Base-by-base conservation (phyloP, 2,329 filamentous ascomycete genomes). In the Coniochaeta sp. region DNA sequence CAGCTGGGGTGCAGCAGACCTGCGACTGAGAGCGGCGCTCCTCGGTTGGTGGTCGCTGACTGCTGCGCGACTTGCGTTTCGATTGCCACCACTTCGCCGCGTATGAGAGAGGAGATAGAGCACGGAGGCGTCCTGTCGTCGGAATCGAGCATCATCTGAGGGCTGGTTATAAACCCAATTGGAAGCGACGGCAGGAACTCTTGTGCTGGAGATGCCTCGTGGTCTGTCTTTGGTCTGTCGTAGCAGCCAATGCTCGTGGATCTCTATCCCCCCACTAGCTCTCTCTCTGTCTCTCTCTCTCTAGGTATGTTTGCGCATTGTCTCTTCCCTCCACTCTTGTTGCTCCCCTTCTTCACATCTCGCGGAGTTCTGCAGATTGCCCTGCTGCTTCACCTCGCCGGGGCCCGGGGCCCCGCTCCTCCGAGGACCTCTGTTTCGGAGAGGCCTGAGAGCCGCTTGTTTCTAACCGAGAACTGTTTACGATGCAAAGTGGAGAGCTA, bases 1-100 rank as follows among this genome's bases (percentile, higher is more conserved):
- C 57, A 59, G 42, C 57, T 59, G 57, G 57, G 57, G 57, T 59
- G 32, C 57, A 54, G 57, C 28, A 19, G 30, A 4, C 26, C 17
- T 36, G n/a, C 28, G 16, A 5, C 28, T 4, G 40, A 44, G 40
- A 44, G 34, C 34, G 9, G 36, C 36, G 7, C 36, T 16, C n/a
- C n/a, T n/a, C n/a, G n/a, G n/a, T n/a, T n/a, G n/a, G n/a, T n/a
- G n/a, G n/a, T n/a, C n/a, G n/a, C n/a, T n/a, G n/a, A n/a, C n/a
- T n/a, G n/a, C n/a, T n/a, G n/a, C n/a, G n/a, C n/a, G 42, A 12
- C 19, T 24, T 24, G 19, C 24, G 42, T 24, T 47, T 24, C 42
- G 12, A 58, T 58, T 28, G 36, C 56, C 32, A 40, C 38, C 17
- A 10, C 19, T 58, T 16, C 34, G 8, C 16, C 22, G 7, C 4